These are phyloP conservation scores for Hypoxylon fuscum DNA, from an alignment of 495 filamentous ascomycete genomes.

Conservation along the genomic window DNA sequence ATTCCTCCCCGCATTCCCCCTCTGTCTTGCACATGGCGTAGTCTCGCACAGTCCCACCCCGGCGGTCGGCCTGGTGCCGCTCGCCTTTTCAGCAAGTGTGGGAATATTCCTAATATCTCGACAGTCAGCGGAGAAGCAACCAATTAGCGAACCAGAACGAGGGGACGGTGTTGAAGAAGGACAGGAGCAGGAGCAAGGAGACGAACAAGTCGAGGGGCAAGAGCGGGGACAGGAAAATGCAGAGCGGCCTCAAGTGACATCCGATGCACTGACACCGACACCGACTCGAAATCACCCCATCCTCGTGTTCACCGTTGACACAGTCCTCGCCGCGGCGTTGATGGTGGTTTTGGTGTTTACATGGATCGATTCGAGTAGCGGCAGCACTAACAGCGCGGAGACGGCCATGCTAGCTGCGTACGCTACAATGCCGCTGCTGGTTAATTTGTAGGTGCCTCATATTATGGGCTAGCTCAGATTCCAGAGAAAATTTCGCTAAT, in stretches of 20 bases:
- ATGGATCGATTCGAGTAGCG: constrained; percentile 42
- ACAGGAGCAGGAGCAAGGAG: constrained; percentile 15
- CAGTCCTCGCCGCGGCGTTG: constrained; percentile 45
- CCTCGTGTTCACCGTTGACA: constrained; percentile 50
- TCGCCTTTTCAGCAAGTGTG: constrained; percentile 46
- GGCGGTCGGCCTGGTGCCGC: constrained; percentile 52
- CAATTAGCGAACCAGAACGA: constrained; percentile 17
- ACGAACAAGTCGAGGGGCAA: constrained; percentile 5
- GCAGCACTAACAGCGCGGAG: constrained; percentile 28
- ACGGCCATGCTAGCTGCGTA: constrained; percentile 54
- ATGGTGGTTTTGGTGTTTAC: constrained; percentile 53
- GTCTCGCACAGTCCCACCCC: constrained; percentile 48
- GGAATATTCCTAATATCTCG: constrained; percentile 43
- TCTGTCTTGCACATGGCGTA: constrained; percentile 53
- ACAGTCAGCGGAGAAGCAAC: constrained; percentile 16
- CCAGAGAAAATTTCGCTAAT: constrained; percentile 10
- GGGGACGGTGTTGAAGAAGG: constrained; percentile 24
- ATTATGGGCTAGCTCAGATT: too few relatives aligned
- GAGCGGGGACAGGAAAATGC: neutral
- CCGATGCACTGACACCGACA: constrained; percentile 6
- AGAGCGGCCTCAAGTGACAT: constrained; percentile 1
- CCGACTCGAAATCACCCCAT: constrained; percentile 44
- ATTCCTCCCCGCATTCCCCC: constrained; percentile 64
- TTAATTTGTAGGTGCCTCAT: constrained; percentile 50
- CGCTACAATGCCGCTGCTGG: constrained; percentile 50